A percentile compares a stretch with the other conserved stretches of the same genome.
Conservation (phyloP, 768 basidiomycete species). For the Auriculariales sp. region DNA sequence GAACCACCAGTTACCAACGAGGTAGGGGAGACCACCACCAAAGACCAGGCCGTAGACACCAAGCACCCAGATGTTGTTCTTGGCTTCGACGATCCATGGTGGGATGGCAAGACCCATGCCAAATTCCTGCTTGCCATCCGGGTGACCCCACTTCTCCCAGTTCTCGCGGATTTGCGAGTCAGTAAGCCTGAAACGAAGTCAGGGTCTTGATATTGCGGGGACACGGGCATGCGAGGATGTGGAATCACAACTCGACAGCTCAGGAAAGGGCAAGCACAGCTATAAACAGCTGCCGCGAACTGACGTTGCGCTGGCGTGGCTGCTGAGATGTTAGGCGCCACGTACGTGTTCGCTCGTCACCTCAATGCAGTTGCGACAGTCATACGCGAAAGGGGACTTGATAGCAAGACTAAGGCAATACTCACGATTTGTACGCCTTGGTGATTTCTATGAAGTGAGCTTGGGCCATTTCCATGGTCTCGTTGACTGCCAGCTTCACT, state of each 20-base stretch:
- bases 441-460: conserved; percentile 83
- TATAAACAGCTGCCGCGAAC: too few species aligned
- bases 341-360: too few species aligned
- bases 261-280: too few species aligned
- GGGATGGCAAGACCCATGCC: conserved; percentile 93
- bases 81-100: conserved; percentile 80
- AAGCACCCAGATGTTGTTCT: conserved; percentile 85
- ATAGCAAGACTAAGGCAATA: conserved; percentile 2
- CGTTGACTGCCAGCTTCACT: conserved; percentile 65
- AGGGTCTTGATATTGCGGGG: not conserved
- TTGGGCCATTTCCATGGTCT: conserved; percentile 77
- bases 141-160: conserved; percentile 78
- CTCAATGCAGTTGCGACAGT: too few species aligned
- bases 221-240: too few species aligned
- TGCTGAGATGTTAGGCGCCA: too few species aligned
- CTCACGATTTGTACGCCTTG: conserved; percentile 92
- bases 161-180: conserved; percentile 89
- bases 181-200: conserved; percentile 44
- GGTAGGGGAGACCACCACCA: conserved; percentile 68
- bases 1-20: conserved; percentile 98
- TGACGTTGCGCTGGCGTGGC: too few species aligned
- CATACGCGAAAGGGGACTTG: not conserved
- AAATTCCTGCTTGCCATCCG: conserved; percentile 91
- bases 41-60: conserved; percentile 79
- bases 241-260: too few species aligned